Evolutionary conservation across 2,329 filamentous ascomycete species (phyloP).

Genomic region (Colletotrichum sp.): DNA sequence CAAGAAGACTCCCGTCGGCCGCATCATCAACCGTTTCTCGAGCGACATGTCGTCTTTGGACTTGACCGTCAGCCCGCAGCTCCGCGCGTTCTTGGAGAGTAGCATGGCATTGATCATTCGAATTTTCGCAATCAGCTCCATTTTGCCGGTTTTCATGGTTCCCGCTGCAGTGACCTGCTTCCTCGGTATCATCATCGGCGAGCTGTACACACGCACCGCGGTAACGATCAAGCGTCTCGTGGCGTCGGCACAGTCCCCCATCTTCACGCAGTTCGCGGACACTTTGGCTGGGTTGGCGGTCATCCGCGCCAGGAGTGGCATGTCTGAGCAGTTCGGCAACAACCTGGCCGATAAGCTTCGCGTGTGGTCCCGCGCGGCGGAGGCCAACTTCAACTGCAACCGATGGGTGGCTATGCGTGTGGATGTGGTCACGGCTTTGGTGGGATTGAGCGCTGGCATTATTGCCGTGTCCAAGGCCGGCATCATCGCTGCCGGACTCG

Average conservation of each 20-base stretch:
- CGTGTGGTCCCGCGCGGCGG: conserved; percentile 49
- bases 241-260: conserved; percentile 55
- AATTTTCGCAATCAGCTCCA: conserved; percentile 52
- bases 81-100: conserved; percentile 48
- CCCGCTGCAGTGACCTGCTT: conserved; percentile 51
- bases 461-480: conserved; percentile 56
- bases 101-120: conserved; percentile 49
- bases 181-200: conserved; percentile 50
- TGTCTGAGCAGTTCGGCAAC: conserved; percentile 49
- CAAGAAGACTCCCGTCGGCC: conserved; percentile 56
- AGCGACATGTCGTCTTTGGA: conserved; percentile 64
- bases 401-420: conserved; percentile 62
- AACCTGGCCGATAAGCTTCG: conserved; percentile 57
- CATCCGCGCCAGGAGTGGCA: conserved; percentile 50
- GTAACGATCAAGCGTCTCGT: conserved; percentile 50
- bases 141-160: conserved; percentile 57
- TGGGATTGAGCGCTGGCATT: conserved; percentile 55
- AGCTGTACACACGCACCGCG: conserved; percentile 56
- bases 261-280: conserved; percentile 63
- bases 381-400: conserved; percentile 61
- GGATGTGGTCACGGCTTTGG: conserved; percentile 58
- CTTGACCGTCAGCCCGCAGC: conserved; percentile 48
- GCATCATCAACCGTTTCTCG: conserved; percentile 60
- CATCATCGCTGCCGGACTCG: conserved; percentile 53
- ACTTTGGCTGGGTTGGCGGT: conserved; percentile 54